phyloP scores from a whole-genome alignment of 805 yeast species.

The Sugiyamaella americana region DNA sequence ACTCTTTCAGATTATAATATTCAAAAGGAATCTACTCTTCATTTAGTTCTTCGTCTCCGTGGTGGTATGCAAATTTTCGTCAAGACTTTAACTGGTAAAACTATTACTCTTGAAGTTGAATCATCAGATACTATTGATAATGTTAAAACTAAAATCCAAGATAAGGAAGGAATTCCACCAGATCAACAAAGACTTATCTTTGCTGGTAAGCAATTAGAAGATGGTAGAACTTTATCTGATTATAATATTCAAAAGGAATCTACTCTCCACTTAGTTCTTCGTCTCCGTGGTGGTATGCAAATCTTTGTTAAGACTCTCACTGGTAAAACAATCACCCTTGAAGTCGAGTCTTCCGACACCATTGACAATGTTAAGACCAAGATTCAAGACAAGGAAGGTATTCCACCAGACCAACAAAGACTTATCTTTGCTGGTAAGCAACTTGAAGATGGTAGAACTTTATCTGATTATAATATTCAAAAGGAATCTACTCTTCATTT shows the following conservation, averaged over 20 bases:
- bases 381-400: slow-evolving; percentile 99
- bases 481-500: slow-evolving; percentile 97
- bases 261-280: slow-evolving; percentile 89
- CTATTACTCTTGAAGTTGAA: slow-evolving; percentile 98
- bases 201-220: slow-evolving; percentile 99
- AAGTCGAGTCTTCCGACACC: slow-evolving; percentile 98
- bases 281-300: slow-evolving; percentile 83
- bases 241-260: slow-evolving; percentile 99
- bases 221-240: slow-evolving; percentile 97
- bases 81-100: slow-evolving; percentile 98
- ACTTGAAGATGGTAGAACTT: slow-evolving; percentile 98
- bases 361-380: slow-evolving; percentile 97
- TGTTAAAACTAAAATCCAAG: slow-evolving; percentile 97
- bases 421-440: slow-evolving; percentile 99
- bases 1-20: slow-evolving; percentile 90
- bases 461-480: slow-evolving; percentile 99
- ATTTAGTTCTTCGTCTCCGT: slow-evolving; percentile 79
- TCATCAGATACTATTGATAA: slow-evolving; percentile 98
- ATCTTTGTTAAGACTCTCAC: slow-evolving; percentile 99
- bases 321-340: slow-evolving; percentile 97
- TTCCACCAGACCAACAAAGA: slow-evolving; percentile 99
- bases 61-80: slow-evolving; percentile 90
- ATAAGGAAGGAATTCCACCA: slow-evolving; percentile 99
- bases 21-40: slow-evolving; percentile 86
- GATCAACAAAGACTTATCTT: slow-evolving; percentile 99